These are phyloP conservation scores for Kappamyces sp. DNA, from an alignment of 192 early-diverging fungal species.

Conservation along the genomic window DNA sequence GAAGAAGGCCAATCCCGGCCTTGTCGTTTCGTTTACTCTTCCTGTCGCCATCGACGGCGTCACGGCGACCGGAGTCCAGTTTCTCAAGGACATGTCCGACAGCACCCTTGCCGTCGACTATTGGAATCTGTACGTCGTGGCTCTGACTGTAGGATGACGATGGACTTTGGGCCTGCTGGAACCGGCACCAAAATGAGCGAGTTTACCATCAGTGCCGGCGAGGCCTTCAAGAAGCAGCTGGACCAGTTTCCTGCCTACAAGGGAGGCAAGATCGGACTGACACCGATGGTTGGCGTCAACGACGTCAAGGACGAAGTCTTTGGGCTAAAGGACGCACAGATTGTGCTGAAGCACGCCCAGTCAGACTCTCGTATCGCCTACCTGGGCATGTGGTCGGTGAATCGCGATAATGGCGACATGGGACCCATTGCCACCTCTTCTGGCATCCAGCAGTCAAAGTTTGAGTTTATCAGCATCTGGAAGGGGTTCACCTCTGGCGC, in stretches of 20 bases:
- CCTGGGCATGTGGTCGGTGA: slow-evolving; percentile 27
- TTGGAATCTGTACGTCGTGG: slow-evolving; percentile 28
- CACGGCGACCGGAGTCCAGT: slow-evolving; percentile 9
- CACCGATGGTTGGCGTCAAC: slow-evolving; percentile 48
- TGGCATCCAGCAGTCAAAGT: slow-evolving; percentile 21
- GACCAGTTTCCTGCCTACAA: background rate
- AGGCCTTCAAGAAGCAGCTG: slow-evolving; percentile 17
- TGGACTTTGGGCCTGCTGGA: slow-evolving; percentile 26
- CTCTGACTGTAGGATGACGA: slow-evolving; percentile 33
- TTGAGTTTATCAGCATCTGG: slow-evolving; percentile 24
- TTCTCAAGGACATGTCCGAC: slow-evolving; percentile 11
- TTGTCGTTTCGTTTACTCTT: slow-evolving; percentile 37
- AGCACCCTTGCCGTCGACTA: slow-evolving; percentile 18
- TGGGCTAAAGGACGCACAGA: slow-evolving; percentile 22
- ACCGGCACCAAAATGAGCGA: slow-evolving; percentile 35
- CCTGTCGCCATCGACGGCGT: slow-evolving; percentile 29
- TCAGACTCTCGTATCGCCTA: slow-evolving; percentile 4
- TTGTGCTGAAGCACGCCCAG: slow-evolving; percentile 21
- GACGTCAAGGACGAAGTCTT: slow-evolving; percentile 43
- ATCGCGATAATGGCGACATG: slow-evolving; percentile 21
- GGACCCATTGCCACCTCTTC: slow-evolving; percentile 12
- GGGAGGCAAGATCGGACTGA: slow-evolving; percentile 27
- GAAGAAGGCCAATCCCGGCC: slow-evolving; percentile 15
- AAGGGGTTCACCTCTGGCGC: slow-evolving; percentile 7
- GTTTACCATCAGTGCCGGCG: slow-evolving; percentile 25